Evolutionary conservation across 208 protist species (phyloP), one percentile per base, ranked within the genome.

Genomic region (Perkinsela sp.): DNA sequence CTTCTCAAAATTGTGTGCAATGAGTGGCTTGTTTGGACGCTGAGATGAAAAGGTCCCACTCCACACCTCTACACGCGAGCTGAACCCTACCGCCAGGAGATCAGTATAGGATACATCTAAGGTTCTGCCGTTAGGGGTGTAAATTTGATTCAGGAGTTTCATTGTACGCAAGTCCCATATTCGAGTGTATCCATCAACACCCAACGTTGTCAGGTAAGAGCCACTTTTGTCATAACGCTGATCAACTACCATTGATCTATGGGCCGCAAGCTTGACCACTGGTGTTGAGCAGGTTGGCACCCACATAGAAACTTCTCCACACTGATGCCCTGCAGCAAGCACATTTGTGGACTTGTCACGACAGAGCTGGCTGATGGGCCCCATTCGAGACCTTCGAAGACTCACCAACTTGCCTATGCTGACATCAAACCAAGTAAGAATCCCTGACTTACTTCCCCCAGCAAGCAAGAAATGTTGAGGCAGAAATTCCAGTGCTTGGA

Each of bases 161-260:
- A 94, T 91, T 0, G 81, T 98, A 40, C 96, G 80, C 48, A 95
- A 75, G 77, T 99, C 96, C 90, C 92, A 98, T 13, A 99, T 80
- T 74, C 95, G 95, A 68, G 98, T 75, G 69, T 88, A 83, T 31
- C 93, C 80, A 74, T 98, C 96, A 1, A 80, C 70, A 28, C 93
- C 95, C 1, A 93, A 72, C 0, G 95, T 98, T 1, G 90, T 71
- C 70, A 98, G 90, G 78, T 96, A 91, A 66, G 88, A 90, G 16
- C 87, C 86, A 77, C 88, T 88, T 0, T 76, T 82, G 70, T 90
- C 83, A 72, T 93, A 88, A 40, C 74, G 57, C 22, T 94, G 78
- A 69, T 79, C 80, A n/a, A 88, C 80, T 67, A 94, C 80, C 6
- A 80, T 77, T 32, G 86, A 85, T 68, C 82, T 73, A 79, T 98